Base-by-base conservation (phyloP, 192 early-diverging fungal genomes). In the Globomyces pollinis-pini region DNA sequence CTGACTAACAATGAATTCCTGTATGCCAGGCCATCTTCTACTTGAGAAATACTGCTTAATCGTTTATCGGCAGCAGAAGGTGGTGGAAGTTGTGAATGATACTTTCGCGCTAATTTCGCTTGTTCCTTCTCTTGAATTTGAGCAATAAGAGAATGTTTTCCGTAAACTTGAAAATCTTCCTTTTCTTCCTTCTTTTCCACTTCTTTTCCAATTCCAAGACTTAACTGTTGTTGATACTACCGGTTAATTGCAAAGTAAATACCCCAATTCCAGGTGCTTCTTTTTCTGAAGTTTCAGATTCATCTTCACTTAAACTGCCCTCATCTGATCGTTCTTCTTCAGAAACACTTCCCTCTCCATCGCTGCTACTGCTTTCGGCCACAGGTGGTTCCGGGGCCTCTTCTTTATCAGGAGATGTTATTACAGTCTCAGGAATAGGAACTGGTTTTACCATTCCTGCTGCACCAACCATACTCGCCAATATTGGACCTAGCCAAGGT, bases 151-250 rank as follows among this genome's bases (percentile, higher is more conserved):
- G 55, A 57, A 24, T 57, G 38, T 16, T 39, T 39, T 18, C 26
- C 55, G 24, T 57, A 57, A 8, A 57, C 31, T 20, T 29, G 36
- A 57, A 55, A 55, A 24, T 29, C 55, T 8, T 57, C 55, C 21
- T 44, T 57, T 29, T n/a, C n/a, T 49, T n/a, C 9, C 13, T 31
- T 31, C 18, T 29, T 30, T 44, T 26, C 31, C 8, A 39, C 31
- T 13, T 31, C 18, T 29, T 30, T 44, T 26, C 31, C 8, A 39
- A 16, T 13, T 57, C 55, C 6, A 30, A 28, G 8, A 39, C 7
- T 31, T 34, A 15, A n/a, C 21, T 21, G 23, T 31, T 26, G 5
- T 24, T 23, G 45, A 21, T 12, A 49, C 7, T 23, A 24, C 15
- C 15, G 7, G 15, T 49, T 49, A 18, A 18, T n/a, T 0, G 45